phyloP scores from a whole-genome alignment of 306 rosid species.

The Cyclanthera cordifolia region DNA sequence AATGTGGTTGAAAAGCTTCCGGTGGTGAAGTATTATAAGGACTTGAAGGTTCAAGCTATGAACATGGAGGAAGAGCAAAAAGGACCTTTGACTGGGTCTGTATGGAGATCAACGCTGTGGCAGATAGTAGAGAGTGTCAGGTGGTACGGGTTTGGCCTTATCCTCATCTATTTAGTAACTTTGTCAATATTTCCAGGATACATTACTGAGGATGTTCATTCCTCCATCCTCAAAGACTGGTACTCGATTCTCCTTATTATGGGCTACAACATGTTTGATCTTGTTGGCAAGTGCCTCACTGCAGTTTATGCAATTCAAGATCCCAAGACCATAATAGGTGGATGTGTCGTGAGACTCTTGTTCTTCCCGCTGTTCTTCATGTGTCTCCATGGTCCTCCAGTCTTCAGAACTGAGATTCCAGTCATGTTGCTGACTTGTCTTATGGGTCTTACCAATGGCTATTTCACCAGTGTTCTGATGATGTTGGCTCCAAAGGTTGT shows the following conservation, averaged over 20 bases:
- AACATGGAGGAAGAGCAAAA: slow-evolving; percentile 35
- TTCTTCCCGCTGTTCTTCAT: slow-evolving; percentile 77
- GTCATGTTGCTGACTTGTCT: slow-evolving; percentile 55
- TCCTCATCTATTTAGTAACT: slow-evolving; percentile 64
- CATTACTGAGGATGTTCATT: slow-evolving; percentile 88
- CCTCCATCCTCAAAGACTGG: slow-evolving; percentile 70
- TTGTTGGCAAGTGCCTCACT: slow-evolving; percentile 72
- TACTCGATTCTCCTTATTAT: slow-evolving; percentile 59
- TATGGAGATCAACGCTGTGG: slow-evolving; percentile 59
- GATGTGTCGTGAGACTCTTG: slow-evolving; percentile 48
- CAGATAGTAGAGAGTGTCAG: slow-evolving; percentile 44
- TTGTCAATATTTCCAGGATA: slow-evolving; percentile 81
- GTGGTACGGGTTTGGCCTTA: slow-evolving; percentile 64
- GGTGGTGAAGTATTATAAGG: slow-evolving; percentile 56
- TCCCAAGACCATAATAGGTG: slow-evolving; percentile 44
- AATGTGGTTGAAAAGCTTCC: slow-evolving; percentile 66
- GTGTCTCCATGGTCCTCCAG: slow-evolving; percentile 70
- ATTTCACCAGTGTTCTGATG: slow-evolving; percentile 70
- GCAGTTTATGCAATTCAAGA: slow-evolving; percentile 48
- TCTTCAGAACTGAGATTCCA: slow-evolving; percentile 73
- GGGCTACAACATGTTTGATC: slow-evolving; percentile 64
- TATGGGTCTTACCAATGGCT: slow-evolving; percentile 82
- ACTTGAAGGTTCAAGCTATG: slow-evolving; percentile 29
- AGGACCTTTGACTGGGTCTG: slow-evolving; percentile 41
- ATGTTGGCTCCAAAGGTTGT: slow-evolving; percentile 71